Evolutionary conservation across 495 filamentous ascomycete genomes (phyloP).

Genomic region (Thozetella sp.): DNA sequence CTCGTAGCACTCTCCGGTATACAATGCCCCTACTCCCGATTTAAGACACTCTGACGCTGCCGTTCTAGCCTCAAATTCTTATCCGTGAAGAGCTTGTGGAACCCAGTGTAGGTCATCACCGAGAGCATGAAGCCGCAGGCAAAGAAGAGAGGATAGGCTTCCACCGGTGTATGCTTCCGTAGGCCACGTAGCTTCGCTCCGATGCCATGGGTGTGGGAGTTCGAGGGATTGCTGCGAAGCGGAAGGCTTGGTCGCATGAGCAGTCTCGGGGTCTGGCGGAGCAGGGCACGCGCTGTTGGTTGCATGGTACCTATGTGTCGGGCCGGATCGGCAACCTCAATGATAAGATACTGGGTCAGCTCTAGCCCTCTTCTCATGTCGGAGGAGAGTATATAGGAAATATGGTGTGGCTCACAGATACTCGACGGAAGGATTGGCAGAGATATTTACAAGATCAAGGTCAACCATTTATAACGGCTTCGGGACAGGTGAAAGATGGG

Average conservation of each 20-base stretch:
- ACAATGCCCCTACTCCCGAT: background rate
- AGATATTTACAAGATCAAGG: too few relatives aligned
- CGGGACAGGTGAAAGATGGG: too few relatives aligned
- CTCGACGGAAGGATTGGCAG: too few relatives aligned
- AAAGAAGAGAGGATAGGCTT: constrained; percentile 2
- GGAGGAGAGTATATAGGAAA: too few relatives aligned
- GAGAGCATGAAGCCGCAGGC: background rate
- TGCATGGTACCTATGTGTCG: background rate
- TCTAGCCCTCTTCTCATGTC: too few relatives aligned
- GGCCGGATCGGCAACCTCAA: too few relatives aligned
- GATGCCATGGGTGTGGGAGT: background rate
- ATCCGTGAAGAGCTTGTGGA: background rate
- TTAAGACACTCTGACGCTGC: background rate
- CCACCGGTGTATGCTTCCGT: background rate
- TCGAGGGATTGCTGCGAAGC: background rate
- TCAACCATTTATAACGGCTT: too few relatives aligned
- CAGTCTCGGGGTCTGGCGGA: background rate
- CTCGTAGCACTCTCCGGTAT: too few relatives aligned
- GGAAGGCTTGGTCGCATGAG: background rate
- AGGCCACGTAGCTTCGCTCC: background rate
- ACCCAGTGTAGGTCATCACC: background rate
- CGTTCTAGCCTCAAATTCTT: background rate
- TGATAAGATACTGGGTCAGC: too few relatives aligned
- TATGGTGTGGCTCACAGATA: too few relatives aligned
- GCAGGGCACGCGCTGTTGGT: background rate